Evolutionary conservation across 2,329 filamentous ascomycete species (phyloP), one percentile per base, ranked within the genome.

Genomic region (Trichoderma koningii): DNA sequence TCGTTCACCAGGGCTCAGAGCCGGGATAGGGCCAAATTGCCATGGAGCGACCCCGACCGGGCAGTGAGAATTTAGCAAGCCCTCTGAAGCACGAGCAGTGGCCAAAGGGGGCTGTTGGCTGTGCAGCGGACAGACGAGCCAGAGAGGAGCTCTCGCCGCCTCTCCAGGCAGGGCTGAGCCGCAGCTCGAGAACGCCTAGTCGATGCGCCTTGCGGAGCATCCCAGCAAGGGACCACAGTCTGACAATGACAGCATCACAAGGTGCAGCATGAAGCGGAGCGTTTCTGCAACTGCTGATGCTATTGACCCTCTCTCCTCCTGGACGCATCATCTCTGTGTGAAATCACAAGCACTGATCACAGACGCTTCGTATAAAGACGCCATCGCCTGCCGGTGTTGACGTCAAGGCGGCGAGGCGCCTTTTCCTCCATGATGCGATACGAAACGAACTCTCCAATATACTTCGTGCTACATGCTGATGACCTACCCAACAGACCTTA

Each of bases 61-160:
- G 42, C 59, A 53, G 55, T 67, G 63, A 67, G 61, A 50, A 48
- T 50, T 53, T 61, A 66, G 66, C 62, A 63, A 63, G 30, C 30
- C 9, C 28, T 30, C 28, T 34, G 30, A 10, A 34, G 30, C 30
- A 10, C 30, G 30, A 34, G 55, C 55, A 64, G 30, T 47, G 61
- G 30, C 42, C 23, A 56, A 45, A 45, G 42, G 42, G 44, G 26
- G 48, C n/a, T 26, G 30, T 51, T 62, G 59, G 57, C 59, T 62
- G 59, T 45, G 59, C 50, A 62, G 59, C 42, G 28, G 30, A n/a
- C 55, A 41, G 23, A 17, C 15, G 14, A 52, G 17, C n/a, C 15
- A 52, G 19, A n/a, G 48, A 62, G 15, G 12, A 41, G 28, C 30
- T 34, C 12, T n/a, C 23, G 41, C 41, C 41, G 41, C n/a, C 34